Evolutionary conservation across 495 filamentous ascomycete genomes (phyloP), one percentile per base, ranked within the genome.

Genomic region (Darksidea phi): DNA sequence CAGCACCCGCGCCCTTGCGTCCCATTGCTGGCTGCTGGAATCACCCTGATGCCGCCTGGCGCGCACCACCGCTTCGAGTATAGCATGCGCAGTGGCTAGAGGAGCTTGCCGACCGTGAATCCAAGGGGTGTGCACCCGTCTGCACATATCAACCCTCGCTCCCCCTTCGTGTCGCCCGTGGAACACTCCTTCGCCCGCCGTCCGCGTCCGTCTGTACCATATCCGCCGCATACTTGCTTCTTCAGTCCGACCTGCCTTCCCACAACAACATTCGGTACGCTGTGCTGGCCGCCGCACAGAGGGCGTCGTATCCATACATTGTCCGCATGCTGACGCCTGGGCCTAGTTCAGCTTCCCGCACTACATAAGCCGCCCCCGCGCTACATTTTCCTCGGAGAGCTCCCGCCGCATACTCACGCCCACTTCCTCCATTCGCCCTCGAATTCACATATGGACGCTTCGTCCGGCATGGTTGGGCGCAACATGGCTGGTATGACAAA

Each of bases 21-120:
- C 54, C 50, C 24, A n/a, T 15, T 26, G n/a, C 46, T 18, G 41
- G 20, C 48, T 37, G 26, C 54, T 51, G 28, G 25, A 48, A 26
- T 49, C 57, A 63, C 56, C 50, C 65, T 67, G 60, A 67, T 67
- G 65, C 66, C 55, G 56, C 24, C 61, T 21, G 43, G 57, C 61
- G 61, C 61, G 57, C 61, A 61, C 48, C 47, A 52, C 47, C 61
- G 52, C 61, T 68, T 68, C 61, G 66, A 64, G 57, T 54, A 48
- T 68, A 64, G 61, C 61, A 68, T 68, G 66, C 66, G 64, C 66
- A 60, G 61, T 50, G 66, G 66, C 37, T 68, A 61, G 48, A 51
- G 18, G 18, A 59, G 52, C 66, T 37, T 41, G 51, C 41, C 49
- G 20, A 50, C 50, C 36, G 59, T 64, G 54, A 51, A 62, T 54